phyloP scores from a whole-genome alignment of 345 rosid species.

The Tarenaya hassleriana region DNA sequence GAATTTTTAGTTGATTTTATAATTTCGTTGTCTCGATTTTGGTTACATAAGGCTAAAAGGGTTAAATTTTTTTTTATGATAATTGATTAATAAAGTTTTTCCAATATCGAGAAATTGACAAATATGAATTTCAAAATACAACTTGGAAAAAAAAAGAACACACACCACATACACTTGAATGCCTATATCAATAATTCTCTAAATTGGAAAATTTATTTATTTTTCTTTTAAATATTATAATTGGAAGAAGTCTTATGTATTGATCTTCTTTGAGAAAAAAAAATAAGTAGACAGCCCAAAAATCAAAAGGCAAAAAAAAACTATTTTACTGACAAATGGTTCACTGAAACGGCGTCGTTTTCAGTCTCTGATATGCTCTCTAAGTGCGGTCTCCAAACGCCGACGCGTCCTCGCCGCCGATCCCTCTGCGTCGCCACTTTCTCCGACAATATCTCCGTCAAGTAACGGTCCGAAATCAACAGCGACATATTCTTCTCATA shows the following conservation, averaged over 20 bases:
- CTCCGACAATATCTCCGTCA: constrained; percentile 92
- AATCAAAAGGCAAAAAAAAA: constrained; percentile 12
- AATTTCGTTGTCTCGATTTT: too few species aligned
- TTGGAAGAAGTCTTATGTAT: too few species aligned
- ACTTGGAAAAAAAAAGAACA: too few species aligned
- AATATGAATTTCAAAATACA: too few species aligned
- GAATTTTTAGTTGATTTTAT: too few species aligned
- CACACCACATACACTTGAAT: too few species aligned
- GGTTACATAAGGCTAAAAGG: too few species aligned
- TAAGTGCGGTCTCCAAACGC: constrained; percentile 93
- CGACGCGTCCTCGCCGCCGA: constrained; percentile 79
- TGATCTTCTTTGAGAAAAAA: constrained; percentile 4
- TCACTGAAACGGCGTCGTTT: constrained; percentile 1
- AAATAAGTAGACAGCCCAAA: constrained; percentile 6
- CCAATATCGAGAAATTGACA: too few species aligned
- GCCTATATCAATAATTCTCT: too few species aligned
- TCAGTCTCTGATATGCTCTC: constrained; percentile 67
- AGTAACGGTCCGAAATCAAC: constrained; percentile 60
- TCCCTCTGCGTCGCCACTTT: constrained; percentile 68
- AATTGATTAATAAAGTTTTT: too few species aligned
- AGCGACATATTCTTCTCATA: constrained; percentile 26
- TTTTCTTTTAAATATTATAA: constrained; percentile 4
- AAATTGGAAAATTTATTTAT: too few species aligned
- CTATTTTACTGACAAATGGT: constrained; percentile 2
- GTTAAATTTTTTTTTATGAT: too few species aligned